phyloP scores from a whole-genome alignment of 2,329 filamentous ascomycete genomes.

The Fusarium floridanum region DNA sequence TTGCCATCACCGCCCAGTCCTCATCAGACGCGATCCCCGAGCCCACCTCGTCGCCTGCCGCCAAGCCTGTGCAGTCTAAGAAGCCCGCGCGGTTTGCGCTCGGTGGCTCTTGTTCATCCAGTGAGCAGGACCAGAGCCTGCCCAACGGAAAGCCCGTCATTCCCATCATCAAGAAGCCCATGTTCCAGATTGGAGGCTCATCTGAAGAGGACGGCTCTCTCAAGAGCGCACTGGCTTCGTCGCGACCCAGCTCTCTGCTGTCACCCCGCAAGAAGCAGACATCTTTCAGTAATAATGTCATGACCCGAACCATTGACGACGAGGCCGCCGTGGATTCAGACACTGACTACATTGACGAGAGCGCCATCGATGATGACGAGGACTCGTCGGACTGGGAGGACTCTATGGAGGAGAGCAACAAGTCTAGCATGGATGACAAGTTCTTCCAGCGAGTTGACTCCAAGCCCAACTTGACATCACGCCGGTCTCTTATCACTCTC shows the following conservation, averaged over 20 bases:
- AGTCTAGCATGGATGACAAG: slow-evolving; percentile 84
- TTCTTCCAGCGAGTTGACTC: slow-evolving; percentile 95
- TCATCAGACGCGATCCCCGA: slow-evolving; percentile 73
- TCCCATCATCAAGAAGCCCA: slow-evolving; percentile 51
- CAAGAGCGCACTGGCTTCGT: slow-evolving; percentile 63
- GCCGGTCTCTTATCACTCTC: slow-evolving; percentile 89
- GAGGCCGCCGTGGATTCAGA: slow-evolving; percentile 68
- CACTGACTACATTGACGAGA: slow-evolving; percentile 81
- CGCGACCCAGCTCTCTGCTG: slow-evolving; percentile 58
- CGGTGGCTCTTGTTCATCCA: slow-evolving; percentile 85
- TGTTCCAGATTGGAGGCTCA: slow-evolving; percentile 68
- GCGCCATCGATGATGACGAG: slow-evolving; percentile 83
- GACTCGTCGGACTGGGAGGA: slow-evolving; percentile 72
- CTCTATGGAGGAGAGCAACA: slow-evolving; percentile 83
- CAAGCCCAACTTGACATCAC: slow-evolving; percentile 84
- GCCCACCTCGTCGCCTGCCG: slow-evolving; percentile 65
- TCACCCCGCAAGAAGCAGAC: slow-evolving; percentile 77
- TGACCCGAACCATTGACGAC: slow-evolving; percentile 73
- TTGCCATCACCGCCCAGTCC: slow-evolving; percentile 63
- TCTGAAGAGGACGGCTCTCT: slow-evolving; percentile 87
- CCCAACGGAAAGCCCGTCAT: slow-evolving; percentile 55
- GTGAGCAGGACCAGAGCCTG: slow-evolving; percentile 63
- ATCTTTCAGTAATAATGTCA: slow-evolving; percentile 83
- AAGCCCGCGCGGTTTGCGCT: slow-evolving; percentile 76
- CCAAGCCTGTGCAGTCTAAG: slow-evolving; percentile 78